Evolutionary conservation across 2,329 filamentous ascomycete species (phyloP), one percentile per base, ranked within the genome.

Genomic region (Scedosporium boydii): DNA sequence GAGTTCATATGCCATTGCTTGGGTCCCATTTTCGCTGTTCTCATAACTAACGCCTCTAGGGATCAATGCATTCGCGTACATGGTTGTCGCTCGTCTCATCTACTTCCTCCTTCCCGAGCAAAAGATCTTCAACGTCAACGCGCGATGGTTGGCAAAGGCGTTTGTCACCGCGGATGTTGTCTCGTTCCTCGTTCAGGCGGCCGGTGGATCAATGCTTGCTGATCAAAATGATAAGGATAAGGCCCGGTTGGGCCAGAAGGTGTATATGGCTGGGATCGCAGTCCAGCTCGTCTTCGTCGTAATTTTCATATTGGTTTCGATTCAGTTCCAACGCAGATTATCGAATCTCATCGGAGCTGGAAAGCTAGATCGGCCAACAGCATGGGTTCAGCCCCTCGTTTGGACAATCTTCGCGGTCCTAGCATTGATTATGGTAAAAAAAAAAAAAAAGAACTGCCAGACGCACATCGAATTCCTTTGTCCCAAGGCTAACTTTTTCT

Each of bases 251-350:
- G 65, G 63, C 6, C 53, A 53, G 12, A 66, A 75, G 62, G 68
- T 77, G 63, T 66, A 82, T 68, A 82, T 81, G 77, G 78, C 74
- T 18, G 80, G 80, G 1, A 77, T 82, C 38, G 78, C 76, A 1
- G 67, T 82, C 2, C 80, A 82, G 65, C 70, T 81, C 66, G 66
- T 75, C 21, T 80, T 78, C 66, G 78, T 82, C 63, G 59, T 81
- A 1, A 60, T 75, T 16, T 81, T 82, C 65, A 65, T 74, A 1
- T 69, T 65, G 0, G 69, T 82, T 6, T 70, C 71, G 0, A 69
- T 53, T n/a, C 29, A 23, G 2, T 64, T 66, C 38, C 56, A 65
- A 14, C 63, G 58, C 34, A 48, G 41, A 4, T 14, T 66, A 21
- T 21, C 16, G 3, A n/a, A 21, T n/a, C 44, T 48, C 18, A 48